Percentiles rank a stretch among this genome's conserved stretches.
phyloP scores from a whole-genome alignment of 768 basidiomycete genomes.

The Leucosporidium creatinivorum region DNA sequence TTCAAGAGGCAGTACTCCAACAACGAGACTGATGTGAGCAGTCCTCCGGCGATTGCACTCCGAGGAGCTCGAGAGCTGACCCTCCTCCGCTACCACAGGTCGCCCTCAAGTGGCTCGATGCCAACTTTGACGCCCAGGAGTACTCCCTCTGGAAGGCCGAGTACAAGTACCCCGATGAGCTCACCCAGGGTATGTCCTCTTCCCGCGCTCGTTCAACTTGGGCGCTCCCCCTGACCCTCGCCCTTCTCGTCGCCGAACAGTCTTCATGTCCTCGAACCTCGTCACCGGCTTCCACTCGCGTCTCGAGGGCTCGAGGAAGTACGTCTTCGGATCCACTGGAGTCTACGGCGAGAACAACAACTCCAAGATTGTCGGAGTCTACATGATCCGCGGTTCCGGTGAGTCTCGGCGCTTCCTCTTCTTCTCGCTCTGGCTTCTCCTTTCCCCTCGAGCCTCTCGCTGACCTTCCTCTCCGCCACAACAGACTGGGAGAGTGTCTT shows the following conservation, averaged over 20 bases:
- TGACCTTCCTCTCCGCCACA: background rate
- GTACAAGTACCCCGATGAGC: slow-evolving; percentile 94
- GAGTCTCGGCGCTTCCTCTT: slow-evolving; percentile 11
- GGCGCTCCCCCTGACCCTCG: background rate
- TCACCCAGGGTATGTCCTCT: slow-evolving; percentile 52
- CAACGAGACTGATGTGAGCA: slow-evolving; percentile 67
- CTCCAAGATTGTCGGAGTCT: slow-evolving; percentile 54
- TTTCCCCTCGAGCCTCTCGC: background rate
- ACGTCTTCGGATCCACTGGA: slow-evolving; percentile 86
- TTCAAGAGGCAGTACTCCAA: slow-evolving; percentile 94
- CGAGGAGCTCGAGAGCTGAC: too few species aligned
- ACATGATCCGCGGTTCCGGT: slow-evolving; percentile 71
- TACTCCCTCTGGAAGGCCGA: slow-evolving; percentile 56
- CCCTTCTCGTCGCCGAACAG: slow-evolving; percentile 30
- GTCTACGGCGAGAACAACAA: slow-evolving; percentile 76
- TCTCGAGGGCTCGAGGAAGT: slow-evolving; percentile 81
- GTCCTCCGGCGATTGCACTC: background rate
- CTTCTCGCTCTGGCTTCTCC: background rate
- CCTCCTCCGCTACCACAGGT: slow-evolving; percentile 53
- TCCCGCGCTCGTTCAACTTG: background rate
- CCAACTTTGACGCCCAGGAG: slow-evolving; percentile 57
- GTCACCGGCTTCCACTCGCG: slow-evolving; percentile 94
- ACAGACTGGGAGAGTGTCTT: slow-evolving; percentile 59
- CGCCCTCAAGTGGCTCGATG: slow-evolving; percentile 90
- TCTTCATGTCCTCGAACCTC: slow-evolving; percentile 92